Evolutionary conservation across 768 basidiomycete genomes (phyloP).

Genomic region (Lanmaoa pseudosensibilis): DNA sequence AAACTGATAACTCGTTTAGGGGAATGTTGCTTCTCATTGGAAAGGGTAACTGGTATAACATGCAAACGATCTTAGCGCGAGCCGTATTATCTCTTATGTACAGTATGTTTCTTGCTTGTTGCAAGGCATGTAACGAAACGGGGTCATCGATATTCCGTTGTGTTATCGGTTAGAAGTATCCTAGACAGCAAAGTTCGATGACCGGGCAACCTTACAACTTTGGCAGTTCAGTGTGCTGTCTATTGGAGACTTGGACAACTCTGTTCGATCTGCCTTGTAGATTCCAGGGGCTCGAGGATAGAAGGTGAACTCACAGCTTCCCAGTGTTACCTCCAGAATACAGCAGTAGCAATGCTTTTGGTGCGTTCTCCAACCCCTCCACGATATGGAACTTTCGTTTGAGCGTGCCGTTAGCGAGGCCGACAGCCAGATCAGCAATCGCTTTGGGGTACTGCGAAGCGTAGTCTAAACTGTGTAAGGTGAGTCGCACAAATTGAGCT

Average conservation of each 20-base stretch:
- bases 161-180: not conserved
- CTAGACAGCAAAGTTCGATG: not conserved
- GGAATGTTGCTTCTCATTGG: conserved; percentile 7
- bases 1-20: not conserved
- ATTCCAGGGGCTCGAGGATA: not conserved
- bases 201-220: conserved; percentile 8
- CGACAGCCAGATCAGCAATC: conserved; percentile 52
- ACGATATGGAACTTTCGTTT: conserved; percentile 81
- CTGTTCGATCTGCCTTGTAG: conserved; percentile 33
- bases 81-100: conserved; percentile 1
- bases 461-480: conserved; percentile 67
- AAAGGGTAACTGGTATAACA: not conserved
- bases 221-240: conserved; percentile 11
- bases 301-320: conserved; percentile 51
- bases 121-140: not conserved
- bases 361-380: conserved; percentile 72
- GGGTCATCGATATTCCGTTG: not conserved
- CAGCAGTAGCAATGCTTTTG: conserved; percentile 65
- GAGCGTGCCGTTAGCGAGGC: conserved; percentile 66
- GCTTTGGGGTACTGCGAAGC: conserved; percentile 56
- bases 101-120: conserved; percentile 8
- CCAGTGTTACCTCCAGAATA: conserved; percentile 79
- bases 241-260: conserved; percentile 59
- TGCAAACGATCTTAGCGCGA: not conserved
- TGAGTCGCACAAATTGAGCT: not conserved